Conservation (phyloP, 257 asterid species). For the Eucommia ulmoides region DNA sequence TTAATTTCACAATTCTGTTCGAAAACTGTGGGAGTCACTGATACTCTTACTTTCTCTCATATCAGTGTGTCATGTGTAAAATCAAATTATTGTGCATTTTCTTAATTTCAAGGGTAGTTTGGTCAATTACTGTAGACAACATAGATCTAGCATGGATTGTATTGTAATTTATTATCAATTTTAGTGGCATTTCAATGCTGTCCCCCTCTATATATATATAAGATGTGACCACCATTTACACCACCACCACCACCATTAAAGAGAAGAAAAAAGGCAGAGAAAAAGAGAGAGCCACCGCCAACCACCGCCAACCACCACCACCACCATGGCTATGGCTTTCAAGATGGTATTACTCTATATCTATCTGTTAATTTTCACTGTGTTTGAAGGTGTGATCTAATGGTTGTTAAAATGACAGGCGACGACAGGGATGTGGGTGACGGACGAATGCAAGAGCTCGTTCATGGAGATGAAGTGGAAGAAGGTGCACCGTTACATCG, state of each 20-base stretch:
- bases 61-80: too few species aligned
- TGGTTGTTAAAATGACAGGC: slow-evolving; percentile 23
- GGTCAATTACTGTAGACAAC: not conserved
- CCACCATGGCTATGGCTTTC: slow-evolving; percentile 83
- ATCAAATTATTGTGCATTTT: too few species aligned
- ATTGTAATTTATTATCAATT: slow-evolving; percentile 20
- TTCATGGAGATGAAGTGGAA: slow-evolving; percentile 96
- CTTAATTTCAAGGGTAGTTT: not conserved
- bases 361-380: not conserved
- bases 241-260: slow-evolving; percentile 13
- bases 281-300: too few species aligned
- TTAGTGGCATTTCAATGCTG: slow-evolving; percentile 33
- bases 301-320: slow-evolving; percentile 6
- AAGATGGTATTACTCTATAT: slow-evolving; percentile 44
- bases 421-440: slow-evolving; percentile 75
- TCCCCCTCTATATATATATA: too few species aligned
- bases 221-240: not conserved
- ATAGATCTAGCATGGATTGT: slow-evolving; percentile 12
- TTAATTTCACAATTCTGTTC: too few species aligned
- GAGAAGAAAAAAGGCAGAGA: slow-evolving; percentile 8
- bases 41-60: too few species aligned
- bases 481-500: slow-evolving; percentile 67
- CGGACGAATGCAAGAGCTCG: slow-evolving; percentile 76
- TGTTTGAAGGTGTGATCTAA: not conserved
- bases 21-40: too few species aligned